Percentiles rank a stretch among this genome's conserved stretches.
These are phyloP conservation scores for Lycium barbarum DNA, from an alignment of 257 asterid species.

Conservation along the genomic window DNA sequence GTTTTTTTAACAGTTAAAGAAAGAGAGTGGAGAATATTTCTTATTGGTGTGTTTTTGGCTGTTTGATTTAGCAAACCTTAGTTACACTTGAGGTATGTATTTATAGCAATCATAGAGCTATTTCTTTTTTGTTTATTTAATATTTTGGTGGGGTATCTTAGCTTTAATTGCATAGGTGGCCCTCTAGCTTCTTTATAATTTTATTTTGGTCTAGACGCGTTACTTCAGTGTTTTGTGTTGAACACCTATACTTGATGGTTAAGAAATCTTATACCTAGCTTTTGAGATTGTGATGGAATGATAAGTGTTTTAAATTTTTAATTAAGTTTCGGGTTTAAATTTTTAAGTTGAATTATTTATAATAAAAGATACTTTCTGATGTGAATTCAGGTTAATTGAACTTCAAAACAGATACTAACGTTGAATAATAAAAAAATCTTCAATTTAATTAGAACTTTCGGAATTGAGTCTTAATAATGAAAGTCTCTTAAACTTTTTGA, in stretches of 20 bases:
- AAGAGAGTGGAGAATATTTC: neutral
- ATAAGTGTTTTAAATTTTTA: too few species aligned
- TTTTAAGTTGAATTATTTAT: too few species aligned
- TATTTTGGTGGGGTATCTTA: neutral
- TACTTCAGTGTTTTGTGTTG: neutral
- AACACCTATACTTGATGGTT: neutral
- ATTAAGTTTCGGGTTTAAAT: too few species aligned
- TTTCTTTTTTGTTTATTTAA: neutral
- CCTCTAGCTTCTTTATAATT: conserved; percentile 3
- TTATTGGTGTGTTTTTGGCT: neutral
- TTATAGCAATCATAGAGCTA: conserved; percentile 43
- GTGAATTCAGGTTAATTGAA: too few species aligned
- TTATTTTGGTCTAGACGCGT: neutral
- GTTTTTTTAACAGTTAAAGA: neutral
- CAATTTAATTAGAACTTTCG: too few species aligned
- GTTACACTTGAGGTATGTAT: conserved; percentile 41
- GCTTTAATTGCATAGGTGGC: neutral
- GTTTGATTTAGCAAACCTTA: conserved; percentile 47
- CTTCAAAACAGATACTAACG: too few species aligned
- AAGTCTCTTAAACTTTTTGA: too few species aligned
- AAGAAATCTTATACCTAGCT: neutral
- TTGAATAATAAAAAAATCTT: too few species aligned
- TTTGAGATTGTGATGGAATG: too few species aligned
- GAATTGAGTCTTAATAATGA: too few species aligned
- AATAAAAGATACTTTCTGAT: too few species aligned